Evolutionary conservation across 1,284 basidiomycete genomes (phyloP).

Genomic region (Singerocomus rubriflavus): DNA sequence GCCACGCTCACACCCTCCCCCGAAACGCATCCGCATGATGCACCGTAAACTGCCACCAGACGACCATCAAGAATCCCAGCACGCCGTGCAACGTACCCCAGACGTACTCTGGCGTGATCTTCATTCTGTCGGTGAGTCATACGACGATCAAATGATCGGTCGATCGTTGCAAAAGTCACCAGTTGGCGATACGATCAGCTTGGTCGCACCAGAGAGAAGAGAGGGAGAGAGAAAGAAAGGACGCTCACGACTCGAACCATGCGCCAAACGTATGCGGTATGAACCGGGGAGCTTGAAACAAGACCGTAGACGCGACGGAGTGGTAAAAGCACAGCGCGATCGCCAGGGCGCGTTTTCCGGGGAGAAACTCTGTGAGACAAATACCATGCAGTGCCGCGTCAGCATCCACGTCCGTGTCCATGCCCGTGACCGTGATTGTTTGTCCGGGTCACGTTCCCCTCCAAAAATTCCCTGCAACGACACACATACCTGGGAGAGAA

Average conservation of each 20-base stretch:
- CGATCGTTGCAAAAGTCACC: no score
- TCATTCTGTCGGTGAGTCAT: slow-evolving; percentile 38
- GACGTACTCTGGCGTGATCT: slow-evolving; percentile 60
- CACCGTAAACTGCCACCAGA: slow-evolving; percentile 75
- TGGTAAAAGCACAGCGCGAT: slow-evolving; percentile 78
- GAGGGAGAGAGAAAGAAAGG: not conserved
- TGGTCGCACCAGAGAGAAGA: not conserved
- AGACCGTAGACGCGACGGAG: slow-evolving; percentile 65
- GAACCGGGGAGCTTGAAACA: slow-evolving; percentile 75
- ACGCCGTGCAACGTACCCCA: slow-evolving; percentile 72
- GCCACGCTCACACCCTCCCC: slow-evolving; percentile 10
- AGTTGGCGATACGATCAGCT: no score
- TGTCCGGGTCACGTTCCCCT: not conserved
- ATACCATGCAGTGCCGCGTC: not conserved
- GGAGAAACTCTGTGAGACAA: slow-evolving; percentile 58
- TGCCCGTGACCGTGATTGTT: no score
- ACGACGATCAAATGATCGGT: not conserved
- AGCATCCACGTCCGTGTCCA: no score
- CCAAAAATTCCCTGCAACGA: not conserved
- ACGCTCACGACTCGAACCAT: slow-evolving; percentile 54
- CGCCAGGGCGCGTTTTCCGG: slow-evolving; percentile 79
- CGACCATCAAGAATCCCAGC: slow-evolving; percentile 60
- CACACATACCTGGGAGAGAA: slow-evolving; percentile 55
- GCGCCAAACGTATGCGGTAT: slow-evolving; percentile 70
- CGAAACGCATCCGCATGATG: slow-evolving; percentile 47